Evolutionary conservation across 768 basidiomycete genomes (phyloP).

Genomic region (Lactarius akahatsu): DNA sequence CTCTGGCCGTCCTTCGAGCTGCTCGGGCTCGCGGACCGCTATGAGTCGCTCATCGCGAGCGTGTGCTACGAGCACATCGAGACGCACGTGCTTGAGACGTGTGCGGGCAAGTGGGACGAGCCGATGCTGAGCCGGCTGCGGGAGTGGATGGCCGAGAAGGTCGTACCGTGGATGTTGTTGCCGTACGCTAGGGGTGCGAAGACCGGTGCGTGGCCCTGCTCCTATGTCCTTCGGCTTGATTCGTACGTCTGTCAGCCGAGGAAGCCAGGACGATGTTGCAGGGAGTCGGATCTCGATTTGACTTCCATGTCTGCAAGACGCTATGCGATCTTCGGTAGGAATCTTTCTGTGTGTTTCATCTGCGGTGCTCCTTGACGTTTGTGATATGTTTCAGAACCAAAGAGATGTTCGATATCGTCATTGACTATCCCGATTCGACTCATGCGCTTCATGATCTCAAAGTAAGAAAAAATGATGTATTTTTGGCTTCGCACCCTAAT

Average conservation of each 20-base stretch:
- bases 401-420: constrained; percentile 95
- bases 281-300: constrained; percentile 79
- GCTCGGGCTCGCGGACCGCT: constrained; percentile 77
- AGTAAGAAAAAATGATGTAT: constrained; percentile 41
- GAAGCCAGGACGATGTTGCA: constrained; percentile 72
- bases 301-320: constrained; percentile 91
- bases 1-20: constrained; percentile 64
- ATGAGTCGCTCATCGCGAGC: constrained; percentile 77
- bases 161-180: constrained; percentile 83
- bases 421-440: constrained; percentile 87
- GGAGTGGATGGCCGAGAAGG: constrained; percentile 74
- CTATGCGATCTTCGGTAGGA: constrained; percentile 80
- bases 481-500: constrained; percentile 11
- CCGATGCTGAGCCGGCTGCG: constrained; percentile 61
- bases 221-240: neutral
- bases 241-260: constrained; percentile 45
- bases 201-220: constrained; percentile 42
- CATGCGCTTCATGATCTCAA: constrained; percentile 85
- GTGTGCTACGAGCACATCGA: constrained; percentile 89
- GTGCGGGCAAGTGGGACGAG: constrained; percentile 66
- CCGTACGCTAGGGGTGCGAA: constrained; percentile 71
- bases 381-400: constrained; percentile 45
- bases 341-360: neutral
- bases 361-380: neutral
- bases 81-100: constrained; percentile 61